phyloP scores from a whole-genome alignment of 2,329 filamentous ascomycete genomes.

The Metarhizium anisopliae region DNA sequence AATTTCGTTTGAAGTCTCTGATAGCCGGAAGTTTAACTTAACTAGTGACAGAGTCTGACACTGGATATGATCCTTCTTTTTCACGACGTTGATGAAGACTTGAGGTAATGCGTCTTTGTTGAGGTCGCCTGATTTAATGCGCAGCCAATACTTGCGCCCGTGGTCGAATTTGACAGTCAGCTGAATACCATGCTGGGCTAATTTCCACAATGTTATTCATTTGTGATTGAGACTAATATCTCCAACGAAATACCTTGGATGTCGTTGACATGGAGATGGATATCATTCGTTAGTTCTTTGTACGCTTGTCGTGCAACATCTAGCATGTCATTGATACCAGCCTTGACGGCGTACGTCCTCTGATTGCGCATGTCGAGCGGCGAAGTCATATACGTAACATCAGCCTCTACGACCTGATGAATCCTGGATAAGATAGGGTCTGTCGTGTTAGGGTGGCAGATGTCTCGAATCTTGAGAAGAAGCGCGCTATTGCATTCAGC shows the following conservation, averaged over 20 bases:
- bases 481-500: slow-evolving; percentile 54
- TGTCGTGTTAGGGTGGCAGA: slow-evolving; percentile 58
- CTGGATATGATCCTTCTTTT: slow-evolving; percentile 67
- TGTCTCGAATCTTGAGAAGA: slow-evolving; percentile 56
- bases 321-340: slow-evolving; percentile 74
- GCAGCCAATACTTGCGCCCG: slow-evolving; percentile 71
- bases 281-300: slow-evolving; percentile 77
- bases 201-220: slow-evolving; percentile 25
- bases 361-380: slow-evolving; percentile 85
- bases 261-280: slow-evolving; percentile 59
- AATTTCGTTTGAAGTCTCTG: slow-evolving; percentile 75
- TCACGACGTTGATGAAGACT: slow-evolving; percentile 67
- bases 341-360: slow-evolving; percentile 79
- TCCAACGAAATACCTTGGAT: slow-evolving; percentile 46
- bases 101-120: slow-evolving; percentile 52
- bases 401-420: slow-evolving; percentile 63
- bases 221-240: neutral
- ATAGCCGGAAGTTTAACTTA: slow-evolving; percentile 70
- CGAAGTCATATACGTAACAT: slow-evolving; percentile 67
- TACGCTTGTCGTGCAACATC: slow-evolving; percentile 85
- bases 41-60: slow-evolving; percentile 81
- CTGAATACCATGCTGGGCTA: slow-evolving; percentile 40
- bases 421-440: slow-evolving; percentile 56
- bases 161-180: slow-evolving; percentile 69
- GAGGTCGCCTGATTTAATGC: slow-evolving; percentile 53